Evolutionary conservation across 352 stramenopile genomes (phyloP), one percentile per base, ranked within the genome.

Genomic region (Globisporangium rhizosaccharum): DNA sequence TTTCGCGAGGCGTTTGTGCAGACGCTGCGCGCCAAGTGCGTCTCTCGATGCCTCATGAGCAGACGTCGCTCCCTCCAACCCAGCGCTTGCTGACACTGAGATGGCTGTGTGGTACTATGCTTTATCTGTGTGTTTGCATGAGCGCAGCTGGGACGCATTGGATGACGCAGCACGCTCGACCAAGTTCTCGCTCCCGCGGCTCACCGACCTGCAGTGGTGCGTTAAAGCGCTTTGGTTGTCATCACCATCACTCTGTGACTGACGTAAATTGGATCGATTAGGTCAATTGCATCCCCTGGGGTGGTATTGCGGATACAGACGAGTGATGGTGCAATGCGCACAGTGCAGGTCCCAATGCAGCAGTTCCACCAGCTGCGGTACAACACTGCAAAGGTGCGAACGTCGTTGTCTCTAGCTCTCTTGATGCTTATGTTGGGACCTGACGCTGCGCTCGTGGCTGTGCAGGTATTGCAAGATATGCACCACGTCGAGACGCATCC

Each of bases 301-400:
- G 41, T 46, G 5, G 41, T 87, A 20, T n/a, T 90, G 62, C 67
- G 80, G 8, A 56, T 90, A 10, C 65, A 77, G 53, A 87, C 75
- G 9, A 80, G 65, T 36, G 76, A 86, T 57, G 69, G 76, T 26
- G 33, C 41, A 30, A 71, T 67, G 18, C 70, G 72, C 7, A 79
- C 60, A n/a, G 57, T 89, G 15, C 66, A 77, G 30, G 68, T 89
- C 10, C 69, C 80, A 0, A 48, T 85, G 42, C 61, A 73, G 3
- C 76, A 93, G 61, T 93, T 91, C 66, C 81, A 93, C 45, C 62
- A 88, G 49, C 71, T 93, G 30, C 83, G 83, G n/a, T 84, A 90
- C 66, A 88, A 68, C 64, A 70, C 67, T 7, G 81, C 83, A 26
- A 87, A 86, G 62, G 71, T 75, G 5, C 52, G 53, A 28, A 28